phyloP scores from a whole-genome alignment of 2,329 filamentous ascomycete species.

The Stagonosporopsis chrysanthemi region DNA sequence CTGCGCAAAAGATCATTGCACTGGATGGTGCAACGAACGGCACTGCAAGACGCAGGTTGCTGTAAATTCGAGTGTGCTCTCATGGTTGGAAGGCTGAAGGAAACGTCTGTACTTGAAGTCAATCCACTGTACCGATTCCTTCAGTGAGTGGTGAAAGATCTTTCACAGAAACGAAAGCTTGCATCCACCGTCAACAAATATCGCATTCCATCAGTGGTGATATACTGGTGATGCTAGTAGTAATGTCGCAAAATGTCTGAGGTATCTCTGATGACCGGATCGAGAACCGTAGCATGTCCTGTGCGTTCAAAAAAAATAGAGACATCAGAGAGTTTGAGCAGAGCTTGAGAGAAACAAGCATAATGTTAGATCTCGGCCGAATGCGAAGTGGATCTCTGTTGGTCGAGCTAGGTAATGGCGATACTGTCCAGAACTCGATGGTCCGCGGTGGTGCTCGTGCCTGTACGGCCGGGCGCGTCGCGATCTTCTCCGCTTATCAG shows the following conservation, averaged over 20 bases:
- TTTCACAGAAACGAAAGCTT: too few species aligned
- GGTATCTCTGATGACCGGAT: background rate
- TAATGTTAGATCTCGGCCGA: background rate
- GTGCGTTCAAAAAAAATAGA: background rate
- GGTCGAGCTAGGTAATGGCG: background rate
- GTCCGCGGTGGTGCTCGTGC: background rate
- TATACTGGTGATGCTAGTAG: too few species aligned
- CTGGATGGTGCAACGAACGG: background rate
- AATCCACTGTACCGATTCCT: too few species aligned
- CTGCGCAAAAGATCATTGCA: slow-evolving; percentile 58
- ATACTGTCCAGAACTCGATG: background rate
- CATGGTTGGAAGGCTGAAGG: background rate
- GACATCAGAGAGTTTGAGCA: background rate
- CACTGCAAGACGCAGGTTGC: background rate
- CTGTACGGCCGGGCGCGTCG: too few species aligned
- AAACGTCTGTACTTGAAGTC: too few species aligned
- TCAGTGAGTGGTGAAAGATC: too few species aligned
- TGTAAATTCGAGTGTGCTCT: background rate
- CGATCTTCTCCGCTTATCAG: too few species aligned
- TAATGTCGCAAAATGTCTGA: too few species aligned
- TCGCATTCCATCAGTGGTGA: too few species aligned
- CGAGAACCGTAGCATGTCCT: background rate
- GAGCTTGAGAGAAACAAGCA: slow-evolving; percentile 9
- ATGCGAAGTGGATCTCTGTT: background rate
- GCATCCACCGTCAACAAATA: too few species aligned